Conservation (phyloP, 495 filamentous ascomycete species). For the Hyaloscypha variabilis region DNA sequence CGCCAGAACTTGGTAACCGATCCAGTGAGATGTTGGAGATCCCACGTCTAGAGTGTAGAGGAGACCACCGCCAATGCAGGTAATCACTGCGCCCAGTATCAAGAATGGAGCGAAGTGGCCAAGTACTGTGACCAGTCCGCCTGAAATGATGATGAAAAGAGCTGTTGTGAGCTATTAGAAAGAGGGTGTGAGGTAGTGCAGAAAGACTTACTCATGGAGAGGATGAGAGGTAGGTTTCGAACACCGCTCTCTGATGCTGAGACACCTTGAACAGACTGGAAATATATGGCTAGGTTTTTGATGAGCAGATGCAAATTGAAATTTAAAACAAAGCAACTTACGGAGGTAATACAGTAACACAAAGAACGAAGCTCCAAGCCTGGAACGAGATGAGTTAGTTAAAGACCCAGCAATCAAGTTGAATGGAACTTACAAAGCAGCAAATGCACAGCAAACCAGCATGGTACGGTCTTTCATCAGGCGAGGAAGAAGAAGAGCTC, state of each 20-base stretch:
- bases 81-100: slow-evolving; percentile 30
- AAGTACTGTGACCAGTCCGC: slow-evolving; percentile 32
- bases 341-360: slow-evolving; percentile 63
- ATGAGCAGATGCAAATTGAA: too few relatives aligned
- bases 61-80: slow-evolving; percentile 49
- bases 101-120: slow-evolving; percentile 37
- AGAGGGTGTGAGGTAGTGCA: background rate
- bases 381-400: slow-evolving; percentile 6
- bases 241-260: slow-evolving; percentile 17
- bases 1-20: slow-evolving; percentile 38
- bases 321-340: slow-evolving; percentile 23
- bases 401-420: background rate
- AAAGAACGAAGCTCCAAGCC: slow-evolving; percentile 60
- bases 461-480: slow-evolving; percentile 66
- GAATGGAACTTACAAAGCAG: slow-evolving; percentile 35
- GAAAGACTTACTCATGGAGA: slow-evolving; percentile 34
- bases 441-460: slow-evolving; percentile 50
- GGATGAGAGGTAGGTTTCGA: slow-evolving; percentile 58
- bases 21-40: slow-evolving; percentile 1
- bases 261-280: slow-evolving; percentile 72
- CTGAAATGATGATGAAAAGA: slow-evolving; percentile 35
- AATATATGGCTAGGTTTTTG: slow-evolving; percentile 59
- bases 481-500: slow-evolving; percentile 65
- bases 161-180: slow-evolving; percentile 42
- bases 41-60: slow-evolving; percentile 1